A percentile compares a stretch with the other conserved stretches of the same genome.
These are phyloP conservation scores for Penicillium roqueforti DNA, from an alignment of 495 filamentous ascomycete genomes.

Conservation along the genomic window DNA sequence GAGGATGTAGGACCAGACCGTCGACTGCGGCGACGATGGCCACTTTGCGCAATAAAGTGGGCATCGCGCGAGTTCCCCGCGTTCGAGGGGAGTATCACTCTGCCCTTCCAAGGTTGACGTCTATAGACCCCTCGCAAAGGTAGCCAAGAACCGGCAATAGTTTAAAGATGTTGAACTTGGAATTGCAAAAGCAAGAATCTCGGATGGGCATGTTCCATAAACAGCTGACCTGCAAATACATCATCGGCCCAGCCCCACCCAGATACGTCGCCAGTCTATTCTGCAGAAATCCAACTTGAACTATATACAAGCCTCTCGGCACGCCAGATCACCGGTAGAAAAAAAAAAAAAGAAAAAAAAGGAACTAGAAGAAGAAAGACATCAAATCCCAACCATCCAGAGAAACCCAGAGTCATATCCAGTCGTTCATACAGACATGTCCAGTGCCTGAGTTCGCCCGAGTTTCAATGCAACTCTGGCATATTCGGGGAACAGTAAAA, in stretches of 20 bases:
- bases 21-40: constrained; percentile 79
- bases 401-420: constrained; percentile 33
- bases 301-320: constrained; percentile 27
- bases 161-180: not conserved
- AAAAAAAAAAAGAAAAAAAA: constrained; percentile 15
- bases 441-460: constrained; percentile 27
- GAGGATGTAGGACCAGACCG: constrained; percentile 78
- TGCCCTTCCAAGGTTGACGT: not conserved
- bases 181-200: constrained; percentile 1
- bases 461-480: constrained; percentile 21
- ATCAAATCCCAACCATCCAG: constrained; percentile 23
- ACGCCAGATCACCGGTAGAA: constrained; percentile 16
- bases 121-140: not conserved
- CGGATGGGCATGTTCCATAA: constrained; percentile 18
- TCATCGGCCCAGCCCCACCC: constrained; percentile 26
- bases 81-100: not conserved
- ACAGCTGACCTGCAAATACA: constrained; percentile 29
- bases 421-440: constrained; percentile 38
- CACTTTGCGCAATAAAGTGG: constrained; percentile 71
- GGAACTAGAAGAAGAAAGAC: constrained; percentile 11
- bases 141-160: not conserved
- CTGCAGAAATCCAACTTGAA: constrained; percentile 11
- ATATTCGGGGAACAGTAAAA: constrained; percentile 35
- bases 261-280: constrained; percentile 5
- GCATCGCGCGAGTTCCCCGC: constrained; percentile 49